Evolutionary conservation across 306 rosid genomes (phyloP).

Genomic region (Medicago arabica): DNA sequence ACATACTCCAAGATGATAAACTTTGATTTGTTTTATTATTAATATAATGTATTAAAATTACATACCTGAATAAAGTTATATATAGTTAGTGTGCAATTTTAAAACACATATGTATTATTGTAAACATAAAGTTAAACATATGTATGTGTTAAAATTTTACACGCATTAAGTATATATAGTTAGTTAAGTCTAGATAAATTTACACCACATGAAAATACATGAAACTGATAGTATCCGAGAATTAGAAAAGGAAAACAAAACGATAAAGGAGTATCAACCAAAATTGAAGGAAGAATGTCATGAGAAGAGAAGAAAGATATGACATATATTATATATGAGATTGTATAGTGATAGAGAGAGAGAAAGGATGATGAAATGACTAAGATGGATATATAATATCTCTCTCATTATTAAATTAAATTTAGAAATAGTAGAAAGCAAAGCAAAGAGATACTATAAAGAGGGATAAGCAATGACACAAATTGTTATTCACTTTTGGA

Average conservation of each 20-base stretch:
- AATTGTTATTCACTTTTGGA: neutral
- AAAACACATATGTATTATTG: too few relatives aligned
- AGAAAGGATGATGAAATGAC: neutral
- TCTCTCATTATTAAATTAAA: neutral
- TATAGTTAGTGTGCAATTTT: neutral
- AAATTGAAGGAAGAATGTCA: neutral
- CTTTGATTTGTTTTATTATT: too few relatives aligned
- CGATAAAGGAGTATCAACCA: neutral
- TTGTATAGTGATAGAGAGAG: neutral
- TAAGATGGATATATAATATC: neutral
- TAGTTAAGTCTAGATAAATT: neutral
- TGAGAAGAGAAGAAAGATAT: neutral
- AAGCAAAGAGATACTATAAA: neutral
- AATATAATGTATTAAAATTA: too few relatives aligned
- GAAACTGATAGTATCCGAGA: neutral
- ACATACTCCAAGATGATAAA: too few relatives aligned
- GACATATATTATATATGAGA: too few relatives aligned
- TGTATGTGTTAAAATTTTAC: neutral
- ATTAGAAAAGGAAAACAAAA: neutral
- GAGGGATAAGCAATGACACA: conserved; percentile 20
- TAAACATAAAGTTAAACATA: too few relatives aligned
- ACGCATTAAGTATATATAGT: neutral
- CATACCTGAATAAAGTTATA: too few relatives aligned
- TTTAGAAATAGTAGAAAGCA: neutral
- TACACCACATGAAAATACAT: conserved; percentile 3